Base-by-base conservation (phyloP, 805 yeast genomes). In the Tetrapisispora phaffii region DNA sequence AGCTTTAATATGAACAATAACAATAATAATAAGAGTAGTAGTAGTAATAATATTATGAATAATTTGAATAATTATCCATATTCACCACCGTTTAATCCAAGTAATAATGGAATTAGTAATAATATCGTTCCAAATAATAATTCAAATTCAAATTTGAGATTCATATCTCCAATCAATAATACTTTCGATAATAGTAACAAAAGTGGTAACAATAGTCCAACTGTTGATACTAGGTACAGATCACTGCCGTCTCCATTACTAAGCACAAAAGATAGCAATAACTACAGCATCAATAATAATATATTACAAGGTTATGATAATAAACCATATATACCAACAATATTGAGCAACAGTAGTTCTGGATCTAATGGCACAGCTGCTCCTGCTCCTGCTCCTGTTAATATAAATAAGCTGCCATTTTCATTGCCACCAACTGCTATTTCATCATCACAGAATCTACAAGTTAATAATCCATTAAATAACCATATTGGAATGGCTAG, bases 91-190 rank as follows among this genome's bases (percentile, higher is more conserved):
- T n/a, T 38, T 7, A 28, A 17, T 16, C 32, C 28, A 17, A 16
- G 13, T 12, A 26, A 12, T 26, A 38, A 26, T 24, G 23, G 23
- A 9, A 28, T 26, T 26, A 16, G 19, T 38, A 38, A 16, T 26
- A 37, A 37, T 13, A 4, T 26, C 9, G n/a, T n/a, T 29, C 29
- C 20, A 19, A 28, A 24, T 12, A 26, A 15, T 26, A 29, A 39
- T 29, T 29, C 34, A 23, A 39, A 39, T 31, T 36, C 39, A 36
- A 36, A 23, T 36, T 36, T 36, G n/a, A 36, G 39, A 36, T 36
- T 36, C 12, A 36, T 23, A 29, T 36, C 39, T 3, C 39, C 39
- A n/a, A 29, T 23, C 13, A 39, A 10, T 22, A 39, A 32, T 32
- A 23, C n/a, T 9, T 16, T 21, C 23, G 33, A 22, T 16, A 31